Evolutionary conservation across 2,329 filamentous ascomycete species (phyloP), one percentile per base, ranked within the genome.

Genomic region (Trichoderma oligosporum): DNA sequence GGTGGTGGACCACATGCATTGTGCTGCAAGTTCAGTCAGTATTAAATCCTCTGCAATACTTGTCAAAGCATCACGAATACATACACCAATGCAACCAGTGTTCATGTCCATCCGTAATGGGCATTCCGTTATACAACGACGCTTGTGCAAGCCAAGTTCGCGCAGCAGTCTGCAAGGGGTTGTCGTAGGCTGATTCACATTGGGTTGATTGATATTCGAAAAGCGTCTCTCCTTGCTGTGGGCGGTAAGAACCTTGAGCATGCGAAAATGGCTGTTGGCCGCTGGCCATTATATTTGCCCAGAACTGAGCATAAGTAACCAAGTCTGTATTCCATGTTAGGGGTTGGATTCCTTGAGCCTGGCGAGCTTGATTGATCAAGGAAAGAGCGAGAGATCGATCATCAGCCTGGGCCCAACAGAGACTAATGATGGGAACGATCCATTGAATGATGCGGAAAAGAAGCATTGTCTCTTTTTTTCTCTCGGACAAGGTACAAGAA

Each of bases 31-130:
- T 29, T 22, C 22, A 4, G 9, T 56, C 14, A 49, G 29, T 7
- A 44, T n/a, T 16, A 4, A 20, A 6, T 55, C 4, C 24, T 12
- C 25, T 18, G 7, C 5, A 7, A 42, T 18, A 2, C n/a, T 16
- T 25, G 8, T 12, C n/a, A 24, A 29, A 36, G 33, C 18, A 35
- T 24, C 25, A 24, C 22, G 12, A 22, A 31, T 8, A 62, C 67
- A 60, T 66, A 73, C 71, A 70, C 69, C 70, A 73, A 38, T 73
- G 71, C 22, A 72, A 65, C 70, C 70, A 73, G 2, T 63, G 64
- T 57, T 72, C 71, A 12, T 67, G 63, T 6, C 70, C 70, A 6
- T 66, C 67, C 12, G 61, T 62, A 39, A 73, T 64, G 42, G 70
- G 66, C 57, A 67, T 64, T 14, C 66, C 65, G 24, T 64, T 61